A percentile compares a stretch with the other conserved stretches of the same genome.
Evolutionary conservation across 2,329 filamentous ascomycete species (phyloP).

Genomic region (Hymenoscyphus linearis): DNA sequence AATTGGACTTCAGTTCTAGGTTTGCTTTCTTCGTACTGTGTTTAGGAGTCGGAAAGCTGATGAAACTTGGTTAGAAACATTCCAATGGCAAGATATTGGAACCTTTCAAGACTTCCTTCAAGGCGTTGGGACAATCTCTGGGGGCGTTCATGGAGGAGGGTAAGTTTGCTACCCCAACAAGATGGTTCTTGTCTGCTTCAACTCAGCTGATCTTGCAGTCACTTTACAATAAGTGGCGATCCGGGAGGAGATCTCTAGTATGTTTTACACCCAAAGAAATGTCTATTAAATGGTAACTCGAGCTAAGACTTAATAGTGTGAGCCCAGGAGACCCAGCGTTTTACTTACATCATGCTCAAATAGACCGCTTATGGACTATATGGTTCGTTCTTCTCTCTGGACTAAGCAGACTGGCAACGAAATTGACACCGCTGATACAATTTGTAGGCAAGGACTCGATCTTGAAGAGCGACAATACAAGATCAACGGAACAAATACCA

Average conservation of each 20-base stretch:
- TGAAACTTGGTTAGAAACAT: neutral
- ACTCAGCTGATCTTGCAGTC: constrained; percentile 17
- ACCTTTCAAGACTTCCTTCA: neutral
- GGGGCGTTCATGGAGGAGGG: constrained; percentile 16
- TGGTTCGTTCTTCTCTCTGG: neutral
- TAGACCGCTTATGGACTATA: constrained; percentile 31
- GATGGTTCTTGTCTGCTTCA: neutral
- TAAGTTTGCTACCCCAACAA: neutral
- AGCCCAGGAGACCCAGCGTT: constrained; percentile 41
- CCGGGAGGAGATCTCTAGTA: constrained; percentile 38
- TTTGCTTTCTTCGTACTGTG: neutral
- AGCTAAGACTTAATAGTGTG: constrained; percentile 18
- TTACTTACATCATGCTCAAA: constrained; percentile 41
- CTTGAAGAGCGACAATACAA: constrained; percentile 21
- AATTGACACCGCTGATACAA: neutral
- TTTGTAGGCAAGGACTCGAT: constrained; percentile 22
- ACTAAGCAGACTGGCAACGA: neutral
- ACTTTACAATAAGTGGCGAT: constrained; percentile 38
- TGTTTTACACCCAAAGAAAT: neutral
- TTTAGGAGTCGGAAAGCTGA: neutral
- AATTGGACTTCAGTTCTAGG: constrained; percentile 4
- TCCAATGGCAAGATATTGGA: neutral
- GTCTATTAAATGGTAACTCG: neutral
- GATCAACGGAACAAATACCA: constrained; percentile 36
- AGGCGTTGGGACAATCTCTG: neutral